Conservation (phyloP, 2,329 filamentous ascomycete species). For the Furcasterigmium sp. region DNA sequence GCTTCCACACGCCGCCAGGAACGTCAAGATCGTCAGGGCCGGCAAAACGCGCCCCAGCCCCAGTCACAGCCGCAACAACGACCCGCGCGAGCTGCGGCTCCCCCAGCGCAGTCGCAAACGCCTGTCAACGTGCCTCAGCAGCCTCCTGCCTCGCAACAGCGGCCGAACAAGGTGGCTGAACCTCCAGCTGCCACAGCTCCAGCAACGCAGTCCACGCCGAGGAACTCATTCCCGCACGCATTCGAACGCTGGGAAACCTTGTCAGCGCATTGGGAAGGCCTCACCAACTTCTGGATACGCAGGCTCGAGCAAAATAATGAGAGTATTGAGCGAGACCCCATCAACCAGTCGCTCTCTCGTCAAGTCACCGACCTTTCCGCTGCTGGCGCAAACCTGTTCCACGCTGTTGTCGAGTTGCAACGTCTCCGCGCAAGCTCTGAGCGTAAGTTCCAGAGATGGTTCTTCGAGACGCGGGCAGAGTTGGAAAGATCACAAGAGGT, state of each 20-base stretch:
- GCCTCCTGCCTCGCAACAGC: constrained; percentile 7
- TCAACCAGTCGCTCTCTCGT: constrained; percentile 82
- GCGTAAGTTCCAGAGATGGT: constrained; percentile 97
- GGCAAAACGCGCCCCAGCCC: too few relatives aligned
- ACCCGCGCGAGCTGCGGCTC: constrained; percentile 14
- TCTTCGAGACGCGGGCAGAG: constrained; percentile 88
- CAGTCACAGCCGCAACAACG: constrained; percentile 14
- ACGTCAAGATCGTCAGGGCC: too few relatives aligned
- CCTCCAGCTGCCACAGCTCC: constrained; percentile 23
- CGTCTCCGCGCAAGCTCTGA: constrained; percentile 90
- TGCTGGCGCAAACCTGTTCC: constrained; percentile 93
- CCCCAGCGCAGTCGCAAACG: constrained; percentile 16
- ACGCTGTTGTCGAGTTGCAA: constrained; percentile 94
- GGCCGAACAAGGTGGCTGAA: constrained; percentile 10
- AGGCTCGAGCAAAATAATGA: constrained; percentile 86
- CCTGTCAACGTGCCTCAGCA: constrained; percentile 8
- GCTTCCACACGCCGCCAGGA: constrained; percentile 13
- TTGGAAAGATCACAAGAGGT: constrained; percentile 81
- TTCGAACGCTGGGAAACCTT: constrained; percentile 97
- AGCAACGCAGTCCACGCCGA: constrained; percentile 29
- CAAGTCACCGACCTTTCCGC: constrained; percentile 97
- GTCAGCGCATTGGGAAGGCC: constrained; percentile 95
- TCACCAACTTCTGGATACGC: constrained; percentile 96
- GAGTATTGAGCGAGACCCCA: constrained; percentile 74
- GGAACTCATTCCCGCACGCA: constrained; percentile 85